phyloP scores from a whole-genome alignment of 2,329 filamentous ascomycete species.

The Neurospora crassa region DNA sequence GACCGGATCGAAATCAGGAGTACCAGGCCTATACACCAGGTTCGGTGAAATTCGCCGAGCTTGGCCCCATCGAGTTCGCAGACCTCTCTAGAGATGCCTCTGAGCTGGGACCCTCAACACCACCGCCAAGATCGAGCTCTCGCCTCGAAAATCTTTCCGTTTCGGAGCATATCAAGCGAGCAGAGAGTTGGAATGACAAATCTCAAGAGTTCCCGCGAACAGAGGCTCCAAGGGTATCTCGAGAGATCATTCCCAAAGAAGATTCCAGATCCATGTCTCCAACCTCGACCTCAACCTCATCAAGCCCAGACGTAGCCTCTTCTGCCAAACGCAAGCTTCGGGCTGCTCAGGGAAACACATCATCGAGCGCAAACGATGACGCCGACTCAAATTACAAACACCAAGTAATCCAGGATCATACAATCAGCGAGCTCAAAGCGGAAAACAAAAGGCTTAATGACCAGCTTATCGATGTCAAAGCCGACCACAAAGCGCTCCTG shows the following conservation, averaged over 20 bases:
- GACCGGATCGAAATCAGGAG: background rate
- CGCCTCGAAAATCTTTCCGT: background rate
- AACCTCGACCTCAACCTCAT: background rate
- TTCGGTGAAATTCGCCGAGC: background rate
- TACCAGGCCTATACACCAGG: background rate
- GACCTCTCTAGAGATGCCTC: background rate
- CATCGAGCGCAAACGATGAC: background rate
- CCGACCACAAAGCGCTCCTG: background rate
- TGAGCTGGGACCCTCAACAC: background rate
- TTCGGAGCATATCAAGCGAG: background rate
- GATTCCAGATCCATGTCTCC: background rate
- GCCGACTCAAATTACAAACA: background rate
- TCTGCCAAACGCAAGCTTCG: background rate
- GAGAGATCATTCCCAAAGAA: background rate
- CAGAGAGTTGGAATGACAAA: background rate
- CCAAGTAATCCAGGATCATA: background rate
- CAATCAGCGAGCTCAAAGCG: background rate
- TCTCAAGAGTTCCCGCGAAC: background rate
- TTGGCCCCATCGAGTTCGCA: background rate
- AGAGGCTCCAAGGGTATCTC: background rate
- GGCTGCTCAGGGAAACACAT: background rate
- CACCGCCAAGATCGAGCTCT: background rate
- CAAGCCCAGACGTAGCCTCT: background rate
- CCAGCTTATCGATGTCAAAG: background rate
- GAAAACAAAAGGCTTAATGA: background rate